Evolutionary conservation across 345 rosid genomes (phyloP), one percentile per base, ranked within the genome.

Genomic region (Psidium guajava): DNA sequence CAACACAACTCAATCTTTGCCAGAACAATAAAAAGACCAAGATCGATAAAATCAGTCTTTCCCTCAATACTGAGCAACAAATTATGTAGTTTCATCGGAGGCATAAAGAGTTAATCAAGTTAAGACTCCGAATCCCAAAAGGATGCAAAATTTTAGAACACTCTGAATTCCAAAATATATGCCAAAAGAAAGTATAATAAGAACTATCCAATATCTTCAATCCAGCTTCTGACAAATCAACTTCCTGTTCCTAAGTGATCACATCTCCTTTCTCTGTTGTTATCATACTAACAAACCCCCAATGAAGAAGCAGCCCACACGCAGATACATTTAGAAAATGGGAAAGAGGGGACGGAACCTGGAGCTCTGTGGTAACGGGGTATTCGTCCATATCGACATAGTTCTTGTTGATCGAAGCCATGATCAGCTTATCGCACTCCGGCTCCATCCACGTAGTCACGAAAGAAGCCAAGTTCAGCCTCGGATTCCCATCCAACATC

Each of bases 361-460:
- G 93, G 84, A 91, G 93, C 88, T 91, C 93, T 20, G 92, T 91
- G 85, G 93, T 91, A 9, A 91, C 91, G 27, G 92, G 93, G 87
- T 90, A 91, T 73, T 90, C 91, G 47, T 90, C 93, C 93, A 91
- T 91, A 44, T 86, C 88, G 42, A 86, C 86, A 28, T 86, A 86
- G 75, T 83, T 86, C 86, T 86, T 83, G 88, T 91, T 91, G 51
- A 91, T 84, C 51, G 93, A 50, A 75, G 91, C 91, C 91, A 91
- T 90, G 50, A 91, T 91, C 82, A 91, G 92, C 90, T 89, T 90
- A 54, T 91, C 92, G 18, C 93, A 91, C 88, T 91, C 93, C 9
- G 92, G 92, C 87, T 90, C 93, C 93, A 91, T 91, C 92, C 93
- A 91, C 11, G 93, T 91, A 13, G 92, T 90, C 54, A 91, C 93